Evolutionary conservation across 1,284 basidiomycete species (phyloP), one percentile per base, ranked within the genome.

Genomic region (Cerioporus squamosus): DNA sequence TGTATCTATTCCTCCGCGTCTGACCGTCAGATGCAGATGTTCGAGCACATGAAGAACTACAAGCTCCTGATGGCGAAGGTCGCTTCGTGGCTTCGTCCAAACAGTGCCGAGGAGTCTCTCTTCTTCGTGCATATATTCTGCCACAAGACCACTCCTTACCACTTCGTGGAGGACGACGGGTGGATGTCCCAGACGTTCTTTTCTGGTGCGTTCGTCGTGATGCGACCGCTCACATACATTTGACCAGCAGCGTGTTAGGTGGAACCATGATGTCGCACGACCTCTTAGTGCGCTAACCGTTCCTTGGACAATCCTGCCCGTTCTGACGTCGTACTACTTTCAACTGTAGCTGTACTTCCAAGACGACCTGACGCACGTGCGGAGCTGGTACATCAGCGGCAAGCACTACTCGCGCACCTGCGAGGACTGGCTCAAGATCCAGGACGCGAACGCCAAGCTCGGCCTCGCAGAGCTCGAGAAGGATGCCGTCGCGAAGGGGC

Each of bases 11-110:
- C 14, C 42, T 12, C 20, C 5, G n/a, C n/a, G n/a, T n/a, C n/a
- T 8, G n/a, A 24, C n/a, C 6, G n/a, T n/a, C n/a, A n/a, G n/a
- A n/a, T 36, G 23, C 57, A 86, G 82, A 92, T 93, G 90, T 90
- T 93, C 62, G 90, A 93, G 66, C 91, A 93, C 69, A 90, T 91
- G 88, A 91, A 89, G 75, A 88, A 90, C 67, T 92, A 92, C 74
- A 77, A 89, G 53, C 68, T 74, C 6, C 82, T 93, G 20, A 79
- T 93, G 62, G 72, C 75, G 40, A 92, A 91, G 67, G 73, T 92
- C 23, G 81, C 87, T 0, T 82, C 81, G 9, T 93, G 90, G 91
- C 78, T 93, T 20, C 78, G 82, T 40, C 80, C 82, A 2, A 71
- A 74, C 10, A 64, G 68, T 17, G 63, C 71, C 3, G 69, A 73